These are phyloP conservation scores for Glycine latifolia DNA, from an alignment of 306 rosid genomes.

Conservation along the genomic window DNA sequence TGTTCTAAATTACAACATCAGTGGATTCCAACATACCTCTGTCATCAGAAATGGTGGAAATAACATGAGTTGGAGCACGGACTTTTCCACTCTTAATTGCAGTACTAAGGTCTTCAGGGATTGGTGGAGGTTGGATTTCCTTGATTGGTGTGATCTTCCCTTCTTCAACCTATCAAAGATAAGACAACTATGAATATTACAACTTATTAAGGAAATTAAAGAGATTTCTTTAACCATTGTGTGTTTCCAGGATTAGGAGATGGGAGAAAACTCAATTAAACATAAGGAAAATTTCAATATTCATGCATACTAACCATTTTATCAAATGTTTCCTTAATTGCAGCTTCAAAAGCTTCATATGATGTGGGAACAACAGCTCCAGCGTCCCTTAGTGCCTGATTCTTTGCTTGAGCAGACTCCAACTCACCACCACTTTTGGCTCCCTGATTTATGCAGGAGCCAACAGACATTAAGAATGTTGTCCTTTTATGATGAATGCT, in stretches of 20 bases:
- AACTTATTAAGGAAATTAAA: conserved; percentile 37
- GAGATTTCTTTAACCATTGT: conserved; percentile 16
- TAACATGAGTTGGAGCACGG: conserved; percentile 96
- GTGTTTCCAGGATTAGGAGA: conserved; percentile 10
- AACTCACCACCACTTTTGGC: conserved; percentile 99
- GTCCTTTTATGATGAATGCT: conserved; percentile 28
- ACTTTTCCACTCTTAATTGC: conserved; percentile 98
- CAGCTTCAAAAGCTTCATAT: conserved; percentile 80
- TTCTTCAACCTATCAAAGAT: conserved; percentile 63
- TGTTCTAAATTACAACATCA: conserved; percentile 1
- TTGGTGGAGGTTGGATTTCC: conserved; percentile 92
- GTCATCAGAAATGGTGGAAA: conserved; percentile 98
- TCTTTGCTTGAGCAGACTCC: conserved; percentile 99
- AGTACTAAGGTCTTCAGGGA: conserved; percentile 89
- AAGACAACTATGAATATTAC: conserved; percentile 30
- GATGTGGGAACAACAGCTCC: conserved; percentile 99
- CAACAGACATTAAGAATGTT: conserved; percentile 45
- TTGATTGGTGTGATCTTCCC: conserved; percentile 79
- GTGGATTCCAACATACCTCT: conserved; percentile 68
- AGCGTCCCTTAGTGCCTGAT: conserved; percentile 92
- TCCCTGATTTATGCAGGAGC: conserved; percentile 62
- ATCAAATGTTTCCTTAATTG: conserved; percentile 84
- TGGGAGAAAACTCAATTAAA: conserved; percentile 24
- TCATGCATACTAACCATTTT: conserved; percentile 71
- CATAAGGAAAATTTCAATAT: conserved; percentile 37